Conservation (phyloP, 148 eudicot species). For the Cornus florida region DNA sequence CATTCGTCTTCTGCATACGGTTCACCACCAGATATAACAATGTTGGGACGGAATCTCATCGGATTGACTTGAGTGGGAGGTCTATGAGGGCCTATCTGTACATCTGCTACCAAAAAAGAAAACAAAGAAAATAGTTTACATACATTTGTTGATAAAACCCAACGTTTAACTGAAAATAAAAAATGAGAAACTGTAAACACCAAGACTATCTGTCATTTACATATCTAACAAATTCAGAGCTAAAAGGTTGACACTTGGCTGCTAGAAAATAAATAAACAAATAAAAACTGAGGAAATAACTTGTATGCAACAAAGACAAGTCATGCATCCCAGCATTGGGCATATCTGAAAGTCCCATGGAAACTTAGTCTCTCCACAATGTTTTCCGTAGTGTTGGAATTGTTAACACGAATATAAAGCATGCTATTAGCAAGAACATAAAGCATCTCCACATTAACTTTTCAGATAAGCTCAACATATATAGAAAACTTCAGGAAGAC, state of each 20-base stretch:
- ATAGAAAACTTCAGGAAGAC: not conserved
- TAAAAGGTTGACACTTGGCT: not conserved
- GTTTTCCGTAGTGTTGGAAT: no score
- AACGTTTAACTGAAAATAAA: not conserved
- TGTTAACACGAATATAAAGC: not conserved
- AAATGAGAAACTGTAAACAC: not conserved
- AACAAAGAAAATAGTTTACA: not conserved
- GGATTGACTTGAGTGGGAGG: slow-evolving; percentile 44
- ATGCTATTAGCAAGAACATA: not conserved
- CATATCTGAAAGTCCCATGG: not conserved
- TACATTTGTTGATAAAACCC: not conserved
- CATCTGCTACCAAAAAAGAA: slow-evolving; percentile 32
- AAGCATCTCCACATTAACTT: not conserved
- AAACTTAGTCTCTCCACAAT: no score
- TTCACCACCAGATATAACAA: slow-evolving; percentile 81
- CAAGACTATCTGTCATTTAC: not conserved
- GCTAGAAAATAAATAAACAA: not conserved
- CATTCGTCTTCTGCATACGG: slow-evolving; percentile 88
- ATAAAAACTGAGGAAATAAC: not conserved
- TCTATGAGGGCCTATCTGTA: slow-evolving; percentile 30
- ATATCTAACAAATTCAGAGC: not conserved
- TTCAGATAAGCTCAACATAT: not conserved
- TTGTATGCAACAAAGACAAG: not conserved
- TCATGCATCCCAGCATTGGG: not conserved
- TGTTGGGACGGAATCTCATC: slow-evolving; percentile 85